Evolutionary conservation across 768 basidiomycete species (phyloP).

Genomic region (Boletus huronensis): DNA sequence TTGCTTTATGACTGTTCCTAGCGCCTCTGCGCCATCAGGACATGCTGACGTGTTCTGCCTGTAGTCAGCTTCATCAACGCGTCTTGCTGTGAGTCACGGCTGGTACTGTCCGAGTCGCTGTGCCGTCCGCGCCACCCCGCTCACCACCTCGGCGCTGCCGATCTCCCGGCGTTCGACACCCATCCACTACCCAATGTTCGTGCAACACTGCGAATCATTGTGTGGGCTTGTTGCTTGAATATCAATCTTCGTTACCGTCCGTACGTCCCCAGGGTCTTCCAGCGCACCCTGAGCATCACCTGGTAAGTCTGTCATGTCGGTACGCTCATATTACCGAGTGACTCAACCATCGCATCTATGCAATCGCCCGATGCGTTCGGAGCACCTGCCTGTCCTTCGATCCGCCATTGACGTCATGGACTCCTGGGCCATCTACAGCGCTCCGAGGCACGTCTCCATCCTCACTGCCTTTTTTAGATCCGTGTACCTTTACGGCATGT

Average conservation of each 20-base stretch:
- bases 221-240: too few relatives aligned
- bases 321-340: background rate
- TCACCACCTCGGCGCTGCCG: too few relatives aligned
- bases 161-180: background rate
- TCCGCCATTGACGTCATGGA: background rate
- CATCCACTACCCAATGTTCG: background rate
- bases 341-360: background rate
- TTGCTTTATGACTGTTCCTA: background rate
- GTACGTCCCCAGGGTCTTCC: background rate
- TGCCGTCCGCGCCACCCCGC: background rate
- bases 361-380: background rate
- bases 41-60: background rate
- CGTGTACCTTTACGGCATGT: background rate
- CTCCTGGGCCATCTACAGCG: background rate
- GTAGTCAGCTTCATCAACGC: background rate
- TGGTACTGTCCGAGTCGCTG: background rate
- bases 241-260: background rate
- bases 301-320: background rate
- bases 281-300: background rate
- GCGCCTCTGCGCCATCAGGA: background rate
- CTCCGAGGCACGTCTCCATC: background rate
- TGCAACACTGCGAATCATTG: too few relatives aligned
- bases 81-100: background rate
- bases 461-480: background rate
- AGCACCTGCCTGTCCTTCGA: background rate